Percentiles rank a stretch among this genome's conserved stretches.
These are phyloP conservation scores for Cryptococcus maquisensis DNA, from an alignment of 1,284 basidiomycete genomes.

Conservation along the genomic window DNA sequence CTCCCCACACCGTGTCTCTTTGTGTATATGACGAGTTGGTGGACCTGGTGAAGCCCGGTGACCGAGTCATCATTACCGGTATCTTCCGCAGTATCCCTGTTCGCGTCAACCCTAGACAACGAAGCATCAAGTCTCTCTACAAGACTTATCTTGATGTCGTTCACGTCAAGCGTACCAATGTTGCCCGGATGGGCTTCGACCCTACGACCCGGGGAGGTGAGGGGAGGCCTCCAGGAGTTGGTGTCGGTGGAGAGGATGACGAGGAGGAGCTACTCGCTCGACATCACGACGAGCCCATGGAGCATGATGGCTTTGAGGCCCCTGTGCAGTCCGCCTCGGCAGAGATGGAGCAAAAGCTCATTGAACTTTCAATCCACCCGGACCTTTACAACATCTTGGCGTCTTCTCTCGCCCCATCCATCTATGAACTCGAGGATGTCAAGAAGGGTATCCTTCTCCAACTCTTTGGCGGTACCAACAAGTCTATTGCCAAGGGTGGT, in stretches of 20 bases:
- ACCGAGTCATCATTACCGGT: slow-evolving; percentile 84
- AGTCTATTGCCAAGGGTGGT: slow-evolving; percentile 85
- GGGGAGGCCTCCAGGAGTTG: slow-evolving; percentile 61
- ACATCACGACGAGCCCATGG: slow-evolving; percentile 40
- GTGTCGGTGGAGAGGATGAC: slow-evolving; percentile 79
- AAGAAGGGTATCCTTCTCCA: slow-evolving; percentile 97
- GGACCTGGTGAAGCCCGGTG: slow-evolving; percentile 90
- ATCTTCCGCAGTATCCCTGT: slow-evolving; percentile 94
- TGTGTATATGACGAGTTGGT: slow-evolving; percentile 97
- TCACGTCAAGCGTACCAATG: slow-evolving; percentile 74
- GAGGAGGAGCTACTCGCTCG: slow-evolving; percentile 55
- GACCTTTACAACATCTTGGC: slow-evolving; percentile 87
- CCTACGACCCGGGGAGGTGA: slow-evolving; percentile 64
- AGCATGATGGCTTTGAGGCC: slow-evolving; percentile 54
- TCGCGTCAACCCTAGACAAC: slow-evolving; percentile 83
- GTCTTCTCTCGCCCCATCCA: slow-evolving; percentile 83
- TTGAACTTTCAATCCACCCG: slow-evolving; percentile 65
- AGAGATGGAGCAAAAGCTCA: slow-evolving; percentile 59
- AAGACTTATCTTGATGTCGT: slow-evolving; percentile 94
- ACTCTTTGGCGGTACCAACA: slow-evolving; percentile 96
- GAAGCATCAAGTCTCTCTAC: slow-evolving; percentile 91
- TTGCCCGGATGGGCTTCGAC: slow-evolving; percentile 71
- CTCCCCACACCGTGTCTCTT: slow-evolving; percentile 91
- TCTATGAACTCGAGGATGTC: slow-evolving; percentile 98
- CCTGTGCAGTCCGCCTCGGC: slow-evolving; percentile 40